Conservation (phyloP, 495 filamentous ascomycete genomes). For the Aspergillus funiculosus region DNA sequence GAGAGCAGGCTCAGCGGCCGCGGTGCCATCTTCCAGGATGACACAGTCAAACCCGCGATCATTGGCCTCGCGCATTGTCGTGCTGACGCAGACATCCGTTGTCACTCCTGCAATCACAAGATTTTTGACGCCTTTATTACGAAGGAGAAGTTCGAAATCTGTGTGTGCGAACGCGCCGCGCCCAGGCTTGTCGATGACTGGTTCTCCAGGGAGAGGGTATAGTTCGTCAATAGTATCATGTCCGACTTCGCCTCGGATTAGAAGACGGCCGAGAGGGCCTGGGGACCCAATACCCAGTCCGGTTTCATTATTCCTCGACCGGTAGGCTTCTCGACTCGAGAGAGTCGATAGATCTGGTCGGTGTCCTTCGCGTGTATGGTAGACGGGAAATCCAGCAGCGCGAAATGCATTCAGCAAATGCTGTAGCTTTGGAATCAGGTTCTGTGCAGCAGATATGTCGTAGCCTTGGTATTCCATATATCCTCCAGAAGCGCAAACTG, state of each 20-base stretch:
- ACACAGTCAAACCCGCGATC: conserved; percentile 69
- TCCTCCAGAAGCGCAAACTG: conserved; percentile 54
- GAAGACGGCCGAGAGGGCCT: conserved; percentile 57
- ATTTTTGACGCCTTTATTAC: conserved; percentile 60
- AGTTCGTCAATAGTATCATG: conserved; percentile 59
- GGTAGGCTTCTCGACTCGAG: conserved; percentile 48
- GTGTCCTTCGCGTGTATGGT: conserved; percentile 66
- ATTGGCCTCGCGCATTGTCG: conserved; percentile 64
- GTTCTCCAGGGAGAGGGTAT: conserved; percentile 49
- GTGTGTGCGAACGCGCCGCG: conserved; percentile 62
- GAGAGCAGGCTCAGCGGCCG: conserved; percentile 44
- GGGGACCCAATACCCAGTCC: conserved; percentile 54
- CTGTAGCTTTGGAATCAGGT: conserved; percentile 50
- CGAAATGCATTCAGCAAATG: conserved; percentile 54
- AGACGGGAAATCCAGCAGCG: conserved; percentile 53
- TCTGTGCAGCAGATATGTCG: conserved; percentile 46
- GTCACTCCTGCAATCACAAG: conserved; percentile 62
- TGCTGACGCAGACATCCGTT: conserved; percentile 65
- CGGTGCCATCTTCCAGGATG: conserved; percentile 49
- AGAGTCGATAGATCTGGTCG: conserved; percentile 56
- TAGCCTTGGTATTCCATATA: conserved; percentile 59
- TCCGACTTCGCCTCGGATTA: conserved; percentile 59
- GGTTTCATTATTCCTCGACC: conserved; percentile 49
- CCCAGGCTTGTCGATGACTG: conserved; percentile 64
- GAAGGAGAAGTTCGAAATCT: conserved; percentile 55